Conservation (phyloP, 2,329 filamentous ascomycete genomes). For the Simplicillium aogashimaense region DNA sequence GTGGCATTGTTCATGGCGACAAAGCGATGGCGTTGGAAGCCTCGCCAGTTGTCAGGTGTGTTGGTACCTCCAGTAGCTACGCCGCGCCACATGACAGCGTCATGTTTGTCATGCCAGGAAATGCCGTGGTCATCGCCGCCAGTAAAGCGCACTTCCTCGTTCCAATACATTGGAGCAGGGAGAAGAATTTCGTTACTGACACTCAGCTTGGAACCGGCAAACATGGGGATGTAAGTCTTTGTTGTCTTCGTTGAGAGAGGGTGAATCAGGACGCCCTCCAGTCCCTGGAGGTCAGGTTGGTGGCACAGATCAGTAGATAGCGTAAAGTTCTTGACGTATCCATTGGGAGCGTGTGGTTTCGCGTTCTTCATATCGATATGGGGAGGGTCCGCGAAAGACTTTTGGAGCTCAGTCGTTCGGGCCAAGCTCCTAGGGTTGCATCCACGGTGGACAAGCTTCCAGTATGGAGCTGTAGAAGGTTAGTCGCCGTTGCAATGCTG, state of each 20-base stretch:
- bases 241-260: constrained; percentile 47
- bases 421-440: constrained; percentile 55
- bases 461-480: constrained; percentile 35
- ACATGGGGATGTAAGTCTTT: constrained; percentile 51
- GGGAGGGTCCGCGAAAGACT: constrained; percentile 33
- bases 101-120: constrained; percentile 46
- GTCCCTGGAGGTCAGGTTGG: constrained; percentile 51
- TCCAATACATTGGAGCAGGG: constrained; percentile 61
- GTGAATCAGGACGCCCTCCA: constrained; percentile 56
- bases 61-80: constrained; percentile 57
- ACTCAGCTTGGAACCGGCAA: constrained; percentile 58
- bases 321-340: constrained; percentile 53
- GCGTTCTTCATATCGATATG: constrained; percentile 34
- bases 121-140: constrained; percentile 43
- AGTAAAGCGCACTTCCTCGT: constrained; percentile 50
- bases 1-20: constrained; percentile 63
- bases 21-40: constrained; percentile 68
- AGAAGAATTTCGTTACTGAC: constrained; percentile 64
- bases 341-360: constrained; percentile 39
- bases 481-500: constrained; percentile 6
- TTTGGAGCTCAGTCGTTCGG: constrained; percentile 32
- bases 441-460: constrained; percentile 46
- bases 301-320: constrained; percentile 54
- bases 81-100: constrained; percentile 52
- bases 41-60: constrained; percentile 52